phyloP scores from a whole-genome alignment of 73 alveolate species.

The Symbiodinium pilosum region DNA sequence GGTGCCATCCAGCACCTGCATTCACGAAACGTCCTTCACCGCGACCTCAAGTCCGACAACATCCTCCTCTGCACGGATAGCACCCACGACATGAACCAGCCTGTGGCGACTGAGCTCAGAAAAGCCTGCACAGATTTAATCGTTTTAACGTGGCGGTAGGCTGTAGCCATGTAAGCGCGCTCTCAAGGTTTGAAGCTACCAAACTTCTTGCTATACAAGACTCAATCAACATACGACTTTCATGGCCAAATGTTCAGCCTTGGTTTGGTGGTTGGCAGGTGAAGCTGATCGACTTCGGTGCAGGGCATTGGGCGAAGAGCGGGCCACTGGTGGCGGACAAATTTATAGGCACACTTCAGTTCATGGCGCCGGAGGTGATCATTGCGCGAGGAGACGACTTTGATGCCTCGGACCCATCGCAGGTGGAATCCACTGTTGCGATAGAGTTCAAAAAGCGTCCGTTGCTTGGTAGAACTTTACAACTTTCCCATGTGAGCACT shows the following conservation, averaged over 20 bases:
- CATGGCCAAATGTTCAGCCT: background rate
- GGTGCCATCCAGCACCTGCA: conserved; percentile 92
- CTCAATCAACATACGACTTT: background rate
- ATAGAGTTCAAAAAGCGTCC: conserved; percentile 62
- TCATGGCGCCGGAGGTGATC: conserved; percentile 95
- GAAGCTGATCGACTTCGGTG: conserved; percentile 93
- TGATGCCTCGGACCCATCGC: conserved; percentile 67
- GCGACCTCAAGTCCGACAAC: conserved; percentile 86
- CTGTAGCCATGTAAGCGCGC: background rate
- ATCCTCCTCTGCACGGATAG: conserved; percentile 80
- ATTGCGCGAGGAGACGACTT: conserved; percentile 91
- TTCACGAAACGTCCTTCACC: conserved; percentile 49
- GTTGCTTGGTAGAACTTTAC: too few species aligned
- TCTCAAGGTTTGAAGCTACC: too few species aligned
- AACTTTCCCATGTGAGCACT: too few species aligned
- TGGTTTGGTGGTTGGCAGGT: conserved; percentile 11
- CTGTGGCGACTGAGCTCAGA: background rate
- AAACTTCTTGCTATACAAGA: too few species aligned
- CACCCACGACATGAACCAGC: conserved; percentile 74
- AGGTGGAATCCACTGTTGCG: conserved; percentile 7
- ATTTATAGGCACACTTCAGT: conserved; percentile 2
- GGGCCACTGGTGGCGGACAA: conserved; percentile 76
- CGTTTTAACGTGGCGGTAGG: background rate
- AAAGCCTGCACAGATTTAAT: too few species aligned
- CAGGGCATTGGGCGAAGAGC: conserved; percentile 89